Base-by-base conservation (phyloP, 805 yeast genomes). In the Candida adriatica region DNA sequence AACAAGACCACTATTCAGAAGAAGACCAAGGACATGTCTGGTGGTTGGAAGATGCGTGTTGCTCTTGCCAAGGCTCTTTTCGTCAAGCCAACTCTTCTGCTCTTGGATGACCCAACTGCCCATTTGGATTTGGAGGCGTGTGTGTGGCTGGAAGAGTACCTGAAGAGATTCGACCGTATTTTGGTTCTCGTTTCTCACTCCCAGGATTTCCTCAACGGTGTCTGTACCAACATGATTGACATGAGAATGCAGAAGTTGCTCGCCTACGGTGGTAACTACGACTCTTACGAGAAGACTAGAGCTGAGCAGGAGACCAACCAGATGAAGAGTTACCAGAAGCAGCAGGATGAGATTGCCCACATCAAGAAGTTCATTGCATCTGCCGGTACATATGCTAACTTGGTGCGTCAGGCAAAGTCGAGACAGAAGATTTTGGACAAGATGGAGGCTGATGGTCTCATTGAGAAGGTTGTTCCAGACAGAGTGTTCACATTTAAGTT, bases 1-100 rank as follows among this genome's bases (percentile, higher is more conserved):
- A 84, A 83, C 64, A 55, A 81, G 35, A 63, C 64, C 46, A 90
- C 97, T 35, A 90, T 92, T 55, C 70, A 73, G 58, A 92, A 92
- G 74, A 81, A 79, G 66, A 92, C 98, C 53, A 88, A 86, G 64
- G 97, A 92, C 58, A 92, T 92, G 98, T 86, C 96, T 56, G 98
- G 98, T 75, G 98, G 98, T 60, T 92, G 98, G 98, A 87, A 87
- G 71, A 92, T 92, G 98, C 86, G 98, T 68, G 98, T 92, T 41
- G 97, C 98, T 27, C 71, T 92, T 42, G 95, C 96, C 39, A 92
- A 92, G 66, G 98, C 98, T 18, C 72, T 92, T 50, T 92, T 92
- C 70, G 97, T 92, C 47, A 90, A 92, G 70, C 98, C 98, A 56
- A 88, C 97, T 31, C 66, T 92, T 49, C 70, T 92, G 55, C 68